These are phyloP conservation scores for Wickerhamomyces queroliae DNA, from an alignment of 805 yeast species.

Conservation along the genomic window DNA sequence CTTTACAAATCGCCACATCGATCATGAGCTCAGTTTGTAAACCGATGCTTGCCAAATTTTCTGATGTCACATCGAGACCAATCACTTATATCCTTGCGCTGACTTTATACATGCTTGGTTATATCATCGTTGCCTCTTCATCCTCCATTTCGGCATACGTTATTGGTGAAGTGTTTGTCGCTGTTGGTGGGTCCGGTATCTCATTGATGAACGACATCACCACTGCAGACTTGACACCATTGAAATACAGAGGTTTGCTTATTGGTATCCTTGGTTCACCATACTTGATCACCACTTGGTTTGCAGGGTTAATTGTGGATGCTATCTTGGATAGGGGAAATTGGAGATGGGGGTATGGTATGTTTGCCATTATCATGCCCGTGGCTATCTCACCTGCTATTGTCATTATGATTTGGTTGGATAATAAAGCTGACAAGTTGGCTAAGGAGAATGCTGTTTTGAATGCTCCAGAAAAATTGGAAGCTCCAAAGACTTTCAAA, in stretches of 20 bases:
- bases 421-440: conserved; percentile 22
- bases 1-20: conserved; percentile 32
- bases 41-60: conserved; percentile 34
- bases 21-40: conserved; percentile 32
- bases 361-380: conserved; percentile 42
- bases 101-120: conserved; percentile 28
- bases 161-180: conserved; percentile 30
- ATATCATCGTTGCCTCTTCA: conserved; percentile 31
- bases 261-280: conserved; percentile 33
- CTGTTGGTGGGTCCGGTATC: conserved; percentile 33
- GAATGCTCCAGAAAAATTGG: not conserved
- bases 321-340: conserved; percentile 24
- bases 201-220: conserved; percentile 27
- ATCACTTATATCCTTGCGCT: conserved; percentile 28
- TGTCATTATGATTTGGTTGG: conserved; percentile 26
- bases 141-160: conserved; percentile 29
- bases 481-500: not conserved
- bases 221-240: conserved; percentile 32
- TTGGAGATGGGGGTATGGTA: conserved; percentile 53
- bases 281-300: conserved; percentile 35
- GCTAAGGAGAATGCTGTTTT: not conserved
- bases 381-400: conserved; percentile 31
- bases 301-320: conserved; percentile 33
- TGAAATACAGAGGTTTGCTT: conserved; percentile 33
- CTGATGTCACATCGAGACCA: conserved; percentile 36